Conservation (phyloP, 148 eudicot genomes). For the Spergularia marina region DNA sequence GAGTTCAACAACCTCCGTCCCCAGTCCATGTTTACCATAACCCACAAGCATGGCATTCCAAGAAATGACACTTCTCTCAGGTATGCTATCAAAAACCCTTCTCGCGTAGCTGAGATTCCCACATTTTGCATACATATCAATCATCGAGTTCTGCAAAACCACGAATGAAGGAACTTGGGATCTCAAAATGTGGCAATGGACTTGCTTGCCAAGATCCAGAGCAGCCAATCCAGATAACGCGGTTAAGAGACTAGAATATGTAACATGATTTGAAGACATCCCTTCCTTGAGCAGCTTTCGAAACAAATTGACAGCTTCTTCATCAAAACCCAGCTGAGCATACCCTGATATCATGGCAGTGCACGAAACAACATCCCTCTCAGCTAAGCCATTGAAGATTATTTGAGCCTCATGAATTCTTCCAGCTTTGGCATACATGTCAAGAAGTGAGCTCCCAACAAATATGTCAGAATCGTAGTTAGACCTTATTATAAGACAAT, state of each 20-base stretch:
- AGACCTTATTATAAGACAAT: constrained; percentile 52
- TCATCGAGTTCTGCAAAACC: constrained; percentile 72
- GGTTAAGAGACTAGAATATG: constrained; percentile 69
- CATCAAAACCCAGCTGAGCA: constrained; percentile 75
- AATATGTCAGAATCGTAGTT: constrained; percentile 60
- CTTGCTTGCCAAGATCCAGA: constrained; percentile 72
- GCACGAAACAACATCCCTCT: constrained; percentile 84
- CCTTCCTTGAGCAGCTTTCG: constrained; percentile 56
- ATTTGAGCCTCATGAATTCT: constrained; percentile 60
- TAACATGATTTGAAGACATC: constrained; percentile 72
- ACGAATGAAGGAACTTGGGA: constrained; percentile 44
- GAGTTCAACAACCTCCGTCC: constrained; percentile 49
- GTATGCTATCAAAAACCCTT: constrained; percentile 64
- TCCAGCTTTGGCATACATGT: constrained; percentile 85
- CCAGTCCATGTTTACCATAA: constrained; percentile 78
- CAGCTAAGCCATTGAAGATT: constrained; percentile 60
- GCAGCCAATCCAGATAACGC: constrained; percentile 87
- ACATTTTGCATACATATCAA: constrained; percentile 96
- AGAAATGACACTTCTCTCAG: constrained; percentile 73
- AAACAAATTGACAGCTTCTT: constrained; percentile 68
- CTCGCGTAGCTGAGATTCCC: constrained; percentile 72
- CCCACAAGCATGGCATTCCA: constrained; percentile 95
- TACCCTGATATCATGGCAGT: constrained; percentile 89
- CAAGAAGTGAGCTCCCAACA: constrained; percentile 95
- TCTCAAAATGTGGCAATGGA: constrained; percentile 64